Evolutionary conservation across 2,329 filamentous ascomycete genomes (phyloP).

Genomic region (Aureobasidium sp.): DNA sequence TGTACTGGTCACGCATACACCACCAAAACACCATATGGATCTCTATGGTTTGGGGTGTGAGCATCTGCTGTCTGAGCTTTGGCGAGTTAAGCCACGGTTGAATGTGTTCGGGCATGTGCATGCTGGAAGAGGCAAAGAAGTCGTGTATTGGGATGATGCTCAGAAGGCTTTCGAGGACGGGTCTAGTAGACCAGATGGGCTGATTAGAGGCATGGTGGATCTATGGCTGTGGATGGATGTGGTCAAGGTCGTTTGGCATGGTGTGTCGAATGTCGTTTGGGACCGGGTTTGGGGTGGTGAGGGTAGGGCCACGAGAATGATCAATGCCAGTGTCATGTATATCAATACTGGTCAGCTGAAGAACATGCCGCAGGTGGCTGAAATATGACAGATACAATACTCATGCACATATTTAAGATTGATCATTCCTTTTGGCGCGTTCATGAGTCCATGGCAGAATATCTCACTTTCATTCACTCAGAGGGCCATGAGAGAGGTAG

Average conservation of each 20-base stretch:
- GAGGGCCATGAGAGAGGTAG: not conserved
- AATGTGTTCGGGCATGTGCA: conserved; percentile 87
- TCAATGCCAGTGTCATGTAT: conserved; percentile 54
- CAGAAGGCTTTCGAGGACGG: conserved; percentile 67
- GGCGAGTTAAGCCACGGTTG: conserved; percentile 65
- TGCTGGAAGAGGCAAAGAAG: conserved; percentile 62
- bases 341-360: conserved; percentile 43
- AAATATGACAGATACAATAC: conserved; percentile 20
- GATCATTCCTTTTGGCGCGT: not conserved
- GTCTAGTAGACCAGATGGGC: conserved; percentile 35
- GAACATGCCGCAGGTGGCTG: conserved; percentile 37
- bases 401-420: too few species aligned
- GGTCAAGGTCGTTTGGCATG: conserved; percentile 45
- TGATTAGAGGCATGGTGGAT: conserved; percentile 33
- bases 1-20: conserved; percentile 74
- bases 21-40: conserved; percentile 65
- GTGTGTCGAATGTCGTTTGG: conserved; percentile 53
- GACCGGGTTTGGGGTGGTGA: conserved; percentile 52
- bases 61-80: conserved; percentile 60
- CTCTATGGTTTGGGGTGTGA: conserved; percentile 52
- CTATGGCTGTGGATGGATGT: conserved; percentile 45
- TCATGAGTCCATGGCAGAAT: not conserved
- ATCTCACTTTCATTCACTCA: not conserved
- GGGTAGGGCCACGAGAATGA: conserved; percentile 38
- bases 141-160: conserved; percentile 66